Evolutionary conservation across 2,329 filamentous ascomycete species (phyloP).

Genomic region (Grosmannia serpens): DNA sequence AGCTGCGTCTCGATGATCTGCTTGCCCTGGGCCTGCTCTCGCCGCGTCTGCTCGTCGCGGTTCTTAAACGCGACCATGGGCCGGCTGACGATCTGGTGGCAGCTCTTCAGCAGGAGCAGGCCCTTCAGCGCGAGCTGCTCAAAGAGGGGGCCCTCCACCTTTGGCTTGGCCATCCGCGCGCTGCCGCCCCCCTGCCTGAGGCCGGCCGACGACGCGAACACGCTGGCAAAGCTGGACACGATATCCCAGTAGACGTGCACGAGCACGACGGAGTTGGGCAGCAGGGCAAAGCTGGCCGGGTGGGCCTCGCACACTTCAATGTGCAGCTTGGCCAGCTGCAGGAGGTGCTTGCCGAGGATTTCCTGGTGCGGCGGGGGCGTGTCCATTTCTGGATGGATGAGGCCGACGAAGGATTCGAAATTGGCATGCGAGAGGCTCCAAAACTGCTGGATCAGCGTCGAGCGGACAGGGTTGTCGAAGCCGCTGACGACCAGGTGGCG

Average conservation of each 20-base stretch:
- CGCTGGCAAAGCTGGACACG: constrained; percentile 63
- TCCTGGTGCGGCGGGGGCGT: constrained; percentile 42
- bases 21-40: constrained; percentile 62
- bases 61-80: constrained; percentile 77
- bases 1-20: constrained; percentile 60
- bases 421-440: constrained; percentile 72
- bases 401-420: constrained; percentile 62
- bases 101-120: constrained; percentile 69
- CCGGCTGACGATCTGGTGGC: constrained; percentile 74
- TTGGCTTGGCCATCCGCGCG: constrained; percentile 26
- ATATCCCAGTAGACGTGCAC: constrained; percentile 79
- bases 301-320: constrained; percentile 72
- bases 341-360: constrained; percentile 69
- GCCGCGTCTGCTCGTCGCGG: constrained; percentile 59
- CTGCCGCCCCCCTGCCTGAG: constrained; percentile 32
- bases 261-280: constrained; percentile 69
- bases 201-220: constrained; percentile 52
- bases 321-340: constrained; percentile 88
- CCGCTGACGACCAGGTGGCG: constrained; percentile 69
- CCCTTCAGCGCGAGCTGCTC: constrained; percentile 78
- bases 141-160: constrained; percentile 49
- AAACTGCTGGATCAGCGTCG: constrained; percentile 62
- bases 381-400: constrained; percentile 39
- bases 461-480: constrained; percentile 74
- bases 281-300: constrained; percentile 68